Evolutionary conservation across 441 rosid species (phyloP), one percentile per base, ranked within the genome.

Genomic region (Iberis amara): DNA sequence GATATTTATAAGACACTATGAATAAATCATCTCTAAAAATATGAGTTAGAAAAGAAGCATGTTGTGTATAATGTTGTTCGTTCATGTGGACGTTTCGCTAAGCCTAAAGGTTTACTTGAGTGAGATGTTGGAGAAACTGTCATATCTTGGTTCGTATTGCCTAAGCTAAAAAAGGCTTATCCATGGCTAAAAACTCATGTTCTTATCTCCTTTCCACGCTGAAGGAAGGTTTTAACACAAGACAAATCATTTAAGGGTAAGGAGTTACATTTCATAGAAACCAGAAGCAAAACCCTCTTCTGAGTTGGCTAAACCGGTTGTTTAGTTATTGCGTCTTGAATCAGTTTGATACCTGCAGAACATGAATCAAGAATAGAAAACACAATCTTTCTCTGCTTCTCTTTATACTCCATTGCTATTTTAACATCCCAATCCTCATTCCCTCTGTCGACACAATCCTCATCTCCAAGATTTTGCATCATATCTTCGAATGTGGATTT

Each of bases 351-450:
- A 57, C 96, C 94, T 6, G 66, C 51, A 49, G 72, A 68, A 62
- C 96, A 91, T 10, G 98, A 83, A 49, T 72, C 63, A 66, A 80
- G 28, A 58, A 91, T 73, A 4, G 95, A 91, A 40, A 92, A 81
- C 26, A 81, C 11, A 15, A 87, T 80, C 73, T 68, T 79, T 61
- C 78, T 76, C 21, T 81, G 94, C 41, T 33, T 60, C 59, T 70
- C 76, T 67, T 79, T 83, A 54, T 54, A 87, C 62, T 65, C 73
- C 49, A 68, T 55, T 3, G 79, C 90, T n/a, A 87, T 38, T 61
- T 77, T 79, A 40, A 85, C 84, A 59, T 83, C 95, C 95, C 92
- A 75, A 6, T 64, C 57, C 0, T 13, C 39, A 13, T 60, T 66
- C 51, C 70, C 86, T 47, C 92, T 79, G 33, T 73, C 66, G 2